Conservation (phyloP, 176 grass and related monocot genomes). For the Phoenix dactylifera region DNA sequence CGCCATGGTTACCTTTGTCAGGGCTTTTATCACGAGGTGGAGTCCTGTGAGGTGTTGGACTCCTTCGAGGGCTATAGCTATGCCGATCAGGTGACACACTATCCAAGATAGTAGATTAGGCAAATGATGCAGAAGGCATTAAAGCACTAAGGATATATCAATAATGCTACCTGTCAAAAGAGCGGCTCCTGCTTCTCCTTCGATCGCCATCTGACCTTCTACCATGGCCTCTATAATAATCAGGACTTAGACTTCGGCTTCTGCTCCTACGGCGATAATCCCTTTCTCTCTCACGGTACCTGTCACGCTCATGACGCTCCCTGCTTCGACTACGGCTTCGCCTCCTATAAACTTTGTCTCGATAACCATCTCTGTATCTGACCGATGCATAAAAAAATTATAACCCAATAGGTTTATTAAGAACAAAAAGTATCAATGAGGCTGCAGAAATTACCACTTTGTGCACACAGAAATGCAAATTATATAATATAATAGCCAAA, state of each 20-base stretch:
- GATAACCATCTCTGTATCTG: constrained; percentile 8
- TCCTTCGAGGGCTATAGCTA: constrained; percentile 57
- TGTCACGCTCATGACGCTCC: constrained; percentile 10
- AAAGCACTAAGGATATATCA: not conserved
- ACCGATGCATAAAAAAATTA: too few relatives aligned
- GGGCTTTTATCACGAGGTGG: constrained; percentile 30
- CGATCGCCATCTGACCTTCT: constrained; percentile 32
- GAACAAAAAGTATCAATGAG: too few relatives aligned
- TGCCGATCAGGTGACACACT: constrained; percentile 28
- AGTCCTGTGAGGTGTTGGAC: constrained; percentile 29
- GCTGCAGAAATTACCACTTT: too few relatives aligned
- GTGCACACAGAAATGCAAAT: too few relatives aligned
- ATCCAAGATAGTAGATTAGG: constrained; percentile 5
- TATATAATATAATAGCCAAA: too few relatives aligned
- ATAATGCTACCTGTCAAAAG: constrained; percentile 4
- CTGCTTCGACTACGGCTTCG: constrained; percentile 14
- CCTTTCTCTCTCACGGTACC: constrained; percentile 4
- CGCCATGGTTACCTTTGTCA: constrained; percentile 2
- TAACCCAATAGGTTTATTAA: too few relatives aligned
- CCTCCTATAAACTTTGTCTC: constrained; percentile 1
- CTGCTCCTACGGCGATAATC: not conserved
- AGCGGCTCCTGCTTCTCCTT: constrained; percentile 5
- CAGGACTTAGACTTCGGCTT: constrained; percentile 4
- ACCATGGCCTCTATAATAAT: constrained; percentile 35
- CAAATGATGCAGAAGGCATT: not conserved